phyloP scores from a whole-genome alignment of 176 grass and related monocot species.

The Lolium rigidum region DNA sequence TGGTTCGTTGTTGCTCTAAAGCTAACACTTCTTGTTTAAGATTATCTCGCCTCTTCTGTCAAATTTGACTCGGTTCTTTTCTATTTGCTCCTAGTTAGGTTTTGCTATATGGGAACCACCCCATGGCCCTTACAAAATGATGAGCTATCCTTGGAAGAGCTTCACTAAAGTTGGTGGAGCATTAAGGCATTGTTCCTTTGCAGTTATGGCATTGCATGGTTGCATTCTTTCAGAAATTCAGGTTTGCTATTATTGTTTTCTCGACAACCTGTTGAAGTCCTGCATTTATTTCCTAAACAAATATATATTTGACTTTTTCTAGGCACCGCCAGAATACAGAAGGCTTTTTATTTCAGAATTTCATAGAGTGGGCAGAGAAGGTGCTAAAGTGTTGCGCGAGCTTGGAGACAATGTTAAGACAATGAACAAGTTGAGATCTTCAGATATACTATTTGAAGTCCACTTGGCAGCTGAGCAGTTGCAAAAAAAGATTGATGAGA shows the following conservation, averaged over 20 bases:
- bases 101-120: conserved; percentile 98
- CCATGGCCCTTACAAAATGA: conserved; percentile 83
- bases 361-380: conserved; percentile 76
- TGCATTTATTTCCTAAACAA: conserved; percentile 19
- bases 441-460: conserved; percentile 66
- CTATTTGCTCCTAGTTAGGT: conserved; percentile 60
- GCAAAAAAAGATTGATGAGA: conserved; percentile 89
- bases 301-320: conserved; percentile 21
- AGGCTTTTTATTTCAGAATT: conserved; percentile 73
- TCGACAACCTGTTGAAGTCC: conserved; percentile 14
- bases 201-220: conserved; percentile 97
- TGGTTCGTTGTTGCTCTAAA: conserved; percentile 60
- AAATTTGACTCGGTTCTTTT: conserved; percentile 36
- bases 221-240: conserved; percentile 99
- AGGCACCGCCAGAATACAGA: conserved; percentile 91
- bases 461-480: conserved; percentile 81
- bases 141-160: conserved; percentile 86
- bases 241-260: conserved; percentile 49
- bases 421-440: conserved; percentile 78
- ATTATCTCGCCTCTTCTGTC: conserved; percentile 20
- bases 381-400: conserved; percentile 72
- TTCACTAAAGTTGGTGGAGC: conserved; percentile 90
- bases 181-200: conserved; percentile 91
- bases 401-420: conserved; percentile 79
- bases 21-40: conserved; percentile 22